Base-by-base conservation (phyloP, 2,329 filamentous ascomycete genomes). In the Venturia aucupariae region DNA sequence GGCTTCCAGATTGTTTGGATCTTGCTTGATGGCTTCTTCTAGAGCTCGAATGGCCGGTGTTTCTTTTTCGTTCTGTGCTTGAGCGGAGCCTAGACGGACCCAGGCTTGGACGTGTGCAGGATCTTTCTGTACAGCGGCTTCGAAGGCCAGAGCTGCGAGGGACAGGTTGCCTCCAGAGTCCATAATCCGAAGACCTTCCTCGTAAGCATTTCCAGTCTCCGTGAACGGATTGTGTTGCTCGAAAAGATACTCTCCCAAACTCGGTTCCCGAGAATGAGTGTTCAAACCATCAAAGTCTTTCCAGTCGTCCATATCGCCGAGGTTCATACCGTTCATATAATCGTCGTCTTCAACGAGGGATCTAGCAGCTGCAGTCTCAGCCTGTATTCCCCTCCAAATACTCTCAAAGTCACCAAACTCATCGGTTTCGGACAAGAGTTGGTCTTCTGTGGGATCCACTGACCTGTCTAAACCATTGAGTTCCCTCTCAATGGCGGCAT, bases 51-150 rank as follows among this genome's bases (percentile, higher is more conserved):
- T 97, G 2, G 94, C 94, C 0, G 94, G 93, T 10, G 91, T 89
- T 76, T 99, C 94, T 79, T 99, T 99, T 76, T 99, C 94, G 75
- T 99, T 99, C 75, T 99, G 94, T 24, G 94, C 94, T 77, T 99
- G 94, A 22, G 92, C 90, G 63, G 89, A 88, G 63, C 94, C 94
- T 39, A 99, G 84, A 71, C 92, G 88, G 11, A 92, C 90, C 94
- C 94, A 99, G 2, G 94, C 94, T 64, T 96, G 90, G 44, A 93
- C 86, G 74, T 97, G 93, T 64, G 88, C 82, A 0, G 91, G 85
- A 67, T 96, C 86, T 77, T 93, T 92, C 75, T 97, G 92, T 5
- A 93, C 90, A 1, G 94, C 94, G 22, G 94, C 92, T 77, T 99
- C 94, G 70, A 99, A 99, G 0, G 94, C 94, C 60, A 99, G 80